Evolutionary conservation across 768 basidiomycete species (phyloP).

Genomic region (Chalciporus sphaerocephalus): DNA sequence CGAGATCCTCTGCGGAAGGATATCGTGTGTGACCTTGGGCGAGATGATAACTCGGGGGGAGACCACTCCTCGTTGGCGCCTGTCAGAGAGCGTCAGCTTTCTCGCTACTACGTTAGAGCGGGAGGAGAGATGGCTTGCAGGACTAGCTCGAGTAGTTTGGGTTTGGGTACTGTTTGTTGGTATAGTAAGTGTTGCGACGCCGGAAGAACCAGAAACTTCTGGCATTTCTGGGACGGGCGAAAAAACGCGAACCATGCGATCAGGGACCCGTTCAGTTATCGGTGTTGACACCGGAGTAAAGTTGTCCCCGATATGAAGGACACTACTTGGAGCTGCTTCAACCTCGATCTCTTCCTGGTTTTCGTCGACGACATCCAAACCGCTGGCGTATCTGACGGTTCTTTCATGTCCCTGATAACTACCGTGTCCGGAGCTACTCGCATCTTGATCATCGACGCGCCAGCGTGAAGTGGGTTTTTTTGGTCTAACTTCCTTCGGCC

Average conservation of each 20-base stretch:
- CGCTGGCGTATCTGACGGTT: neutral
- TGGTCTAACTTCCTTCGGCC: constrained; percentile 25
- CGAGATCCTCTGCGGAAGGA: constrained; percentile 24
- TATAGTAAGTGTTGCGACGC: neutral
- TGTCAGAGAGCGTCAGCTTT: constrained; percentile 1
- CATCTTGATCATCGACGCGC: constrained; percentile 26
- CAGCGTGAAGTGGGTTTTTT: constrained; percentile 18
- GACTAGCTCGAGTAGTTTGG: constrained; percentile 6
- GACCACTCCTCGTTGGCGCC: constrained; percentile 3
- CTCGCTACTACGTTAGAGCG: constrained; percentile 1
- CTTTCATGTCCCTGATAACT: constrained; percentile 11
- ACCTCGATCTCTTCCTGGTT: constrained; percentile 5
- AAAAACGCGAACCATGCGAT: constrained; percentile 2
- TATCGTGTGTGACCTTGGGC: constrained; percentile 11
- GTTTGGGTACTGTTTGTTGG: neutral
- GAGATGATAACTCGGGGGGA: constrained; percentile 15
- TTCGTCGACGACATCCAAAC: constrained; percentile 13
- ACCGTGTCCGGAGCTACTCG: constrained; percentile 20
- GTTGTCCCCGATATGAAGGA: constrained; percentile 21
- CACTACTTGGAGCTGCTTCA: constrained; percentile 7
- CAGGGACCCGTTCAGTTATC: constrained; percentile 5
- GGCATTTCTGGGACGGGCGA: constrained; percentile 4
- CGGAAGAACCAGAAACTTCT: constrained; percentile 1
- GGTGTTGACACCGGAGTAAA: constrained; percentile 11
- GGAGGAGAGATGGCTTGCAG: constrained; percentile 9